Percentiles rank a stretch among this genome's conserved stretches.
phyloP scores from a whole-genome alignment of 2,329 filamentous ascomycete genomes.

The Curvularia sp. region DNA sequence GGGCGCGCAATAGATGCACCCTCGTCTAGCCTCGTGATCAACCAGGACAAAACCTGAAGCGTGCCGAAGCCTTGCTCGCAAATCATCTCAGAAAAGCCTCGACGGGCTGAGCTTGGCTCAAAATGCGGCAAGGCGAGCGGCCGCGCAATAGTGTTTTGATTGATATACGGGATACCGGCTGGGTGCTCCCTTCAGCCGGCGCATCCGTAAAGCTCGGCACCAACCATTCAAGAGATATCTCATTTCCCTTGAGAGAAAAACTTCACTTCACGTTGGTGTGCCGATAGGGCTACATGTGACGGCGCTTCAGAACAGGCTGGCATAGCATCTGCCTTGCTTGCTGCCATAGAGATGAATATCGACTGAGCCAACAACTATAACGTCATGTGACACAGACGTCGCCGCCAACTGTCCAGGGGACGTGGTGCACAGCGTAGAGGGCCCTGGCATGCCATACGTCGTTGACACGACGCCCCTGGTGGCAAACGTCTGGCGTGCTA shows the following conservation, averaged over 20 bases:
- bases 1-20: conserved; percentile 17
- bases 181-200: conserved; percentile 38
- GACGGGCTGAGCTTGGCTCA: conserved; percentile 15
- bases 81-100: conserved; percentile 13
- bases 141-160: conserved; percentile 36
- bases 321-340: conserved; percentile 27
- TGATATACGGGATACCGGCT: conserved; percentile 30
- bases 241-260: conserved; percentile 8
- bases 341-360: conserved; percentile 2
- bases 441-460: conserved; percentile 6
- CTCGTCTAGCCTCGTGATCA: conserved; percentile 25
- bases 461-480: background rate
- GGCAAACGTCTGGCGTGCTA: conserved; percentile 6
- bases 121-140: conserved; percentile 9
- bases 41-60: conserved; percentile 9
- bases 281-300: conserved; percentile 30
- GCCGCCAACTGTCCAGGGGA: conserved; percentile 23
- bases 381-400: conserved; percentile 23
- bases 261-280: conserved; percentile 12
- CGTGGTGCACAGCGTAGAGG: conserved; percentile 15
- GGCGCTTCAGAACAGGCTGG: conserved; percentile 23
- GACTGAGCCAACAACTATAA: conserved; percentile 10
- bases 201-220: conserved; percentile 11
- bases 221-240: conserved; percentile 3
- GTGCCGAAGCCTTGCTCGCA: conserved; percentile 18